A percentile compares a stretch with the other conserved stretches of the same genome.
Conservation (phyloP, 78 protist genomes). For the Dictyostelium brefeldianum region DNA sequence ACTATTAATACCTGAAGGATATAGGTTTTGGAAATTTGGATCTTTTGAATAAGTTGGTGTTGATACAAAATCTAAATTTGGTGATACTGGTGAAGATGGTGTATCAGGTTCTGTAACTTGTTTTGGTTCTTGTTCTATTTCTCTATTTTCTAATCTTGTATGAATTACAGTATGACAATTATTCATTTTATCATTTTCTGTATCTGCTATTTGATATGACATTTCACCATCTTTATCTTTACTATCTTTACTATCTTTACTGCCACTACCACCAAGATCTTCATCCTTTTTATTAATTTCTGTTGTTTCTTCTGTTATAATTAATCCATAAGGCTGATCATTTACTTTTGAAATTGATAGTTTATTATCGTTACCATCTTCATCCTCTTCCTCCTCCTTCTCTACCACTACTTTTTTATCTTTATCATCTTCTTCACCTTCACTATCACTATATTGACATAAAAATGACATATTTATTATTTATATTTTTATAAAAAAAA, state of each 20-base stretch:
- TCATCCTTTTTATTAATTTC: background rate
- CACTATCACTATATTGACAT: background rate
- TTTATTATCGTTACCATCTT: constrained; percentile 16
- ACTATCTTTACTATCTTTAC: background rate
- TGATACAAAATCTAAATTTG: constrained; percentile 7
- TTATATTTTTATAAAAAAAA: too few species aligned
- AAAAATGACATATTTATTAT: constrained; percentile 19
- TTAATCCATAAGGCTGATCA: constrained; percentile 55
- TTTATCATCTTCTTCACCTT: background rate
- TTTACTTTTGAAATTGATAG: constrained; percentile 27
- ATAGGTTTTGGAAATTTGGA: constrained; percentile 40
- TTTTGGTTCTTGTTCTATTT: background rate
- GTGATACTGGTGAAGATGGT: constrained; percentile 26
- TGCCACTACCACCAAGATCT: background rate
- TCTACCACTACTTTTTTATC: background rate
- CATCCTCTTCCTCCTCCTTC: background rate
- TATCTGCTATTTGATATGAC: constrained; percentile 4
- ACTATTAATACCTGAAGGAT: constrained; percentile 14
- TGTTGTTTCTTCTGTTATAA: constrained; percentile 34
- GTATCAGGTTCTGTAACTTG: constrained; percentile 20
- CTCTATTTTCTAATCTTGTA: constrained; percentile 51
- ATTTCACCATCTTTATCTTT: background rate
- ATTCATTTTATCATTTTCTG: background rate
- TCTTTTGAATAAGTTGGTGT: constrained; percentile 40
- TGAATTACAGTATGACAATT: constrained; percentile 7